A percentile compares a stretch with the other conserved stretches of the same genome.
These are phyloP conservation scores for Coniochaeta ligniaria DNA, from an alignment of 2,329 filamentous ascomycete genomes.

Conservation along the genomic window DNA sequence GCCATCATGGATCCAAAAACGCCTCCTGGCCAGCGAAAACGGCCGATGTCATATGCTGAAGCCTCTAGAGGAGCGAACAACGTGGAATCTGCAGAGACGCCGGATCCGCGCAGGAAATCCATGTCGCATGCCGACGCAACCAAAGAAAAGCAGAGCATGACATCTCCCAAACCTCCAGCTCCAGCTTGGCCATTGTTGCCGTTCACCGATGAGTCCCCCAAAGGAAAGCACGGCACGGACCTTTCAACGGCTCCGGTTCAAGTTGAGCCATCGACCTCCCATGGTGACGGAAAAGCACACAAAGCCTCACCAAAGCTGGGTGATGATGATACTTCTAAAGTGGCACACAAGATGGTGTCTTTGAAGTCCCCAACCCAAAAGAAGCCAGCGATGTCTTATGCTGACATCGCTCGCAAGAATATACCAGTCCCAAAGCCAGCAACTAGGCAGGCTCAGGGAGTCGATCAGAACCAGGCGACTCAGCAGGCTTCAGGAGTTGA, in stretches of 20 bases:
- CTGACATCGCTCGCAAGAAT: not conserved
- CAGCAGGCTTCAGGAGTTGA: not conserved
- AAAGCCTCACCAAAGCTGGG: not conserved
- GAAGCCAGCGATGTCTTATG: not conserved
- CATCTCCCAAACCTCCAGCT: not conserved
- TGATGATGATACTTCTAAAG: not conserved
- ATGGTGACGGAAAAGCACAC: not conserved
- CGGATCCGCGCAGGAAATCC: not conserved
- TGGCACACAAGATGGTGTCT: not conserved
- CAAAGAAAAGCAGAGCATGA: not conserved
- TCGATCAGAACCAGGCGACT: no score
- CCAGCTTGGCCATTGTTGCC: not conserved
- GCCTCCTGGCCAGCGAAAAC: not conserved
- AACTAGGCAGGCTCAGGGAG: not conserved
- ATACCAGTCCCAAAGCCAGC: not conserved
- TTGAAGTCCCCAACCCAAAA: not conserved
- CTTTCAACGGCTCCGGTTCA: not conserved
- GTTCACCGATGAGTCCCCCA: not conserved
- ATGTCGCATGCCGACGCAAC: conserved; percentile 5
- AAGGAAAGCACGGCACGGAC: not conserved
- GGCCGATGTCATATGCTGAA: not conserved
- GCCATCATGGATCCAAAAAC: not conserved
- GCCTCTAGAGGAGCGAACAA: not conserved
- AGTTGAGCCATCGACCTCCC: not conserved
- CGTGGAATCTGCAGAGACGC: not conserved